Evolutionary conservation across 495 filamentous ascomycete genomes (phyloP).

Genomic region (Neurospora tetraspora): DNA sequence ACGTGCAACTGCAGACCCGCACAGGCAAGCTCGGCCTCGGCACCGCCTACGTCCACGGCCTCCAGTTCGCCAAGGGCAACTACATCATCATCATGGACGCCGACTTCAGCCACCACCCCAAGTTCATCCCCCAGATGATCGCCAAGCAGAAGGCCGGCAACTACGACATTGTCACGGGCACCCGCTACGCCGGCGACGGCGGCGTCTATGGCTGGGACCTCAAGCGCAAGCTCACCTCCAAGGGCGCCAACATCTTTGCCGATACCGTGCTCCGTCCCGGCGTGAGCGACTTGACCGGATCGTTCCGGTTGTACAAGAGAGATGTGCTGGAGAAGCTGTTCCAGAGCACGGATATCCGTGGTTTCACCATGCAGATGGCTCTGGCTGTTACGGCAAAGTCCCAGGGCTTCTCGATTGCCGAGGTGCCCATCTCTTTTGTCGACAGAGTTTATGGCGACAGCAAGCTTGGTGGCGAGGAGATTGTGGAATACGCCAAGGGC

Average conservation of each 20-base stretch:
- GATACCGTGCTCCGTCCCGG: constrained; percentile 89
- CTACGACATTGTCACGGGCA: constrained; percentile 95
- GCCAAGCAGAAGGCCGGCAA: constrained; percentile 54
- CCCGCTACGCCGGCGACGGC: constrained; percentile 79
- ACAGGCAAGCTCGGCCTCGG: constrained; percentile 92
- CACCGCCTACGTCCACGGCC: constrained; percentile 92
- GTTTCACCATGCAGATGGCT: constrained; percentile 99
- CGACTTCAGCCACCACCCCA: constrained; percentile 97
- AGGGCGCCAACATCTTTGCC: constrained; percentile 90
- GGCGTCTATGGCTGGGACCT: constrained; percentile 97
- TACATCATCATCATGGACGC: constrained; percentile 99
- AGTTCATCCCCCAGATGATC: constrained; percentile 90
- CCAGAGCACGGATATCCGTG: constrained; percentile 78
- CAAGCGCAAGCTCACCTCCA: constrained; percentile 85
- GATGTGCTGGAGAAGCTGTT: constrained; percentile 83
- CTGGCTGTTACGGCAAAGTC: constrained; percentile 76
- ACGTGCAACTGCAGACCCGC: constrained; percentile 75
- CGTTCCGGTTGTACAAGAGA: constrained; percentile 91
- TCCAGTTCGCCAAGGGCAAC: constrained; percentile 79
- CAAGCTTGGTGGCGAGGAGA: constrained; percentile 90
- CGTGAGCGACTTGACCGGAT: constrained; percentile 93
- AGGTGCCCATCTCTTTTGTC: constrained; percentile 93
- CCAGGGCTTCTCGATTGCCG: constrained; percentile 80
- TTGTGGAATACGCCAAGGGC: constrained; percentile 95
- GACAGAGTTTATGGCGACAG: constrained; percentile 92